Evolutionary conservation across 2,329 filamentous ascomycete species (phyloP), one percentile per base, ranked within the genome.

Genomic region (Xylariaceae sp.): DNA sequence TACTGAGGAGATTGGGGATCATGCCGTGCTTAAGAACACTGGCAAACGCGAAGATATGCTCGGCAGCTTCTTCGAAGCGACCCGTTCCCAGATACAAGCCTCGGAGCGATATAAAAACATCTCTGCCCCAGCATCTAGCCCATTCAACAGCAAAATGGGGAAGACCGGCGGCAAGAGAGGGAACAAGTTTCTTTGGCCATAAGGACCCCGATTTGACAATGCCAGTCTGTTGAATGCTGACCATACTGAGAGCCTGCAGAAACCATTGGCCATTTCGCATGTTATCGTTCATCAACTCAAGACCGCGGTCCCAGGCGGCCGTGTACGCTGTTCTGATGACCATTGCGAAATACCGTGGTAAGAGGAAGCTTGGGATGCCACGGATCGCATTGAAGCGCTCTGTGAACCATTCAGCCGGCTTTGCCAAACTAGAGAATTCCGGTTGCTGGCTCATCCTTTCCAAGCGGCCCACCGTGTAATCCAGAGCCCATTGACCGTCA

Each of bases 11-110:
- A 60, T 98, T 98, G 12, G 93, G 93, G 46, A 98, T 91, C 90
- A 97, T 95, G 40, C 93, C 93, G 59, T 98, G 93, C 73, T 98
- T 98, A 55, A 98, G 72, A 10, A 98, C 91, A 63, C 90, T 95
- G 2, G 88, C 91, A 68, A 98, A 98, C 7, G 91, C 92, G 49
- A 89, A 73, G 47, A 98, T 95, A 61, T 98, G 94, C 64, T 97
- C 90, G 61, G 82, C 91, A 6, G 93, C 93, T 63, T 96, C 91
- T 2, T 78, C 80, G 58, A 86, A 95, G 7, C 93, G 84, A 2
- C 90, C 89, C 10, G 92, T 97, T 33, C 88, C 90, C 27, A 98
- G 79, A 55, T 88, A 88, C n/a, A 98, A 75, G 35, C 93, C 93
- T 40, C 93, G 85, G 33, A 95, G 80, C 12, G 93, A 93, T 53